These are phyloP conservation scores for Solanum piurae DNA, from an alignment of 257 asterid genomes.

Conservation along the genomic window DNA sequence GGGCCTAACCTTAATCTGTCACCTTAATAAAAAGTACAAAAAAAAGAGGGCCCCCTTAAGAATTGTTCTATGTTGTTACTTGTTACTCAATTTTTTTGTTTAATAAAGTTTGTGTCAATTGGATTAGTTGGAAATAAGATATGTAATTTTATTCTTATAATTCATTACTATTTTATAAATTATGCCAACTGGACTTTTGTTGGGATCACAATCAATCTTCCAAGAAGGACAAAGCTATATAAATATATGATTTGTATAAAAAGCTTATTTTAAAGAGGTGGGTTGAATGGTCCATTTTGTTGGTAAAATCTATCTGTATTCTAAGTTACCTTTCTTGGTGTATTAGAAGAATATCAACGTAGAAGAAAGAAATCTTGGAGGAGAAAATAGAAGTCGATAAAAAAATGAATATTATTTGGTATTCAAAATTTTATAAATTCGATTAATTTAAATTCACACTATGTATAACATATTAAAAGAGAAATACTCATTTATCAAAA, in stretches of 20 bases:
- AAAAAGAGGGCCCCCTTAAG: constrained; percentile 25
- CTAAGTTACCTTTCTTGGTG: neutral
- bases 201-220: neutral
- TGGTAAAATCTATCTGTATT: neutral
- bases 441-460: neutral
- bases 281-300: neutral
- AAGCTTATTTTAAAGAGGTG: neutral
- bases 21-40: constrained; percentile 5
- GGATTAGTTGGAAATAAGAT: constrained; percentile 32
- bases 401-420: neutral
- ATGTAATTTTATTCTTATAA: neutral
- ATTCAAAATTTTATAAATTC: rapidly evolving
- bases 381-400: neutral
- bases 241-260: neutral
- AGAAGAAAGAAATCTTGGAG: neutral
- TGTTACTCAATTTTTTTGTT: constrained; percentile 11
- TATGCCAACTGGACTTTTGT: constrained; percentile 11
- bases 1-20: constrained; percentile 9
- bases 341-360: neutral
- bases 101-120: constrained; percentile 23
- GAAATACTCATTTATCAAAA: neutral
- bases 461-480: too few relatives aligned
- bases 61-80: constrained; percentile 37
- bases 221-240: neutral
- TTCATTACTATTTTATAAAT: neutral